phyloP scores from a whole-genome alignment of 2,329 filamentous ascomycete species.

The Xylogone sp. region DNA sequence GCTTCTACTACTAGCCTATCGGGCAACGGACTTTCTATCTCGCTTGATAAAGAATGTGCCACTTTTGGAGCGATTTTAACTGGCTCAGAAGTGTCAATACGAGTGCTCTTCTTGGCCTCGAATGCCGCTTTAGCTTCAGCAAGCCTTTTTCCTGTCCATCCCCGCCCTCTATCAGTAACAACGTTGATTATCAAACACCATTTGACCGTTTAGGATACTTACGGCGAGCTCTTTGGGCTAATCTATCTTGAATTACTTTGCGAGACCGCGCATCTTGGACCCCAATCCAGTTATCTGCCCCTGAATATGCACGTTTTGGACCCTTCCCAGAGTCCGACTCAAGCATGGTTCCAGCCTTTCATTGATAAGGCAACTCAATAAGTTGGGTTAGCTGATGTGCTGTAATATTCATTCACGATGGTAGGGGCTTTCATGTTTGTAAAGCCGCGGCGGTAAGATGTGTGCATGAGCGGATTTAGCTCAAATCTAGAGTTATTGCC shows the following conservation, averaged over 20 bases:
- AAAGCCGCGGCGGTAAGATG: too few species aligned
- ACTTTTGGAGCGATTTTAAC: not conserved
- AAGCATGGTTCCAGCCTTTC: not conserved
- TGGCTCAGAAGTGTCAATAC: not conserved
- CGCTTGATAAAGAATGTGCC: not conserved
- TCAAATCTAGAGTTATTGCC: too few species aligned
- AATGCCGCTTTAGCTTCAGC: not conserved
- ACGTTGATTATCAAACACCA: not conserved
- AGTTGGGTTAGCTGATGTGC: not conserved
- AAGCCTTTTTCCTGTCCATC: not conserved
- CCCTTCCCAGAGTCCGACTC: not conserved
- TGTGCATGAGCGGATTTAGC: too few species aligned
- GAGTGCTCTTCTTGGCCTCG: not conserved
- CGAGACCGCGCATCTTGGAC: slow-evolving; percentile 13
- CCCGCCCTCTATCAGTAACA: not conserved
- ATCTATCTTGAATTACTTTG: slow-evolving; percentile 17
- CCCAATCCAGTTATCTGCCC: slow-evolving; percentile 7
- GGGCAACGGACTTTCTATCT: not conserved
- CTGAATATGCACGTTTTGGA: not conserved
- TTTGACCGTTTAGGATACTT: slow-evolving; percentile 1
- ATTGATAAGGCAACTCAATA: not conserved
- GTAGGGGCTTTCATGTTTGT: not conserved
- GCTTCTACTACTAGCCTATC: not conserved
- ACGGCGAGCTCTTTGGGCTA: slow-evolving; percentile 18
- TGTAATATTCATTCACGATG: too few species aligned